These are phyloP conservation scores for Cutaneotrichosporon mucoides DNA, from an alignment of 1,284 basidiomycete species.

Conservation along the genomic window DNA sequence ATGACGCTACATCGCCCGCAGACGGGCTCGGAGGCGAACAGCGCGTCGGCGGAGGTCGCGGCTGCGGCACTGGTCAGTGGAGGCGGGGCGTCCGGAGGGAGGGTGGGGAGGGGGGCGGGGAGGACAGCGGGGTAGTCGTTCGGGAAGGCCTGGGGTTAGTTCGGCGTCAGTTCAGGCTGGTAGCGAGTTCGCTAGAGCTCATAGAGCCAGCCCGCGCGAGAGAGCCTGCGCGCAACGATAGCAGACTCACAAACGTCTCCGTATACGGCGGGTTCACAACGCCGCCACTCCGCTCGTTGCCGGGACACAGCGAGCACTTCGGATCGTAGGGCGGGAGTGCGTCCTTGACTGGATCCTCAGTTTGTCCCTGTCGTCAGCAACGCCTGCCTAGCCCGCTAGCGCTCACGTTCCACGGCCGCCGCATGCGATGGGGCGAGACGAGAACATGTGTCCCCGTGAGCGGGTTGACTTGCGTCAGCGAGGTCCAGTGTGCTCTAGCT, in stretches of 20 bases:
- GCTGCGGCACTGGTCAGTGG: conserved; percentile 38
- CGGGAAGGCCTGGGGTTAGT: conserved; percentile 55
- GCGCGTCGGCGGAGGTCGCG: conserved; percentile 43
- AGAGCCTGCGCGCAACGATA: too few relatives aligned
- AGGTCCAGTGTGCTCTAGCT: too few relatives aligned
- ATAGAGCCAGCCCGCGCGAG: too few relatives aligned
- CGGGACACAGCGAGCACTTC: conserved; percentile 84
- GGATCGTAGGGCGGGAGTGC: conserved; percentile 67
- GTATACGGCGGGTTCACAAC: conserved; percentile 65
- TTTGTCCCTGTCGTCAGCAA: conserved; percentile 67
- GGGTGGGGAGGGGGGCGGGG: conserved; percentile 43
- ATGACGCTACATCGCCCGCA: conserved; percentile 85
- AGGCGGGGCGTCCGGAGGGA: conserved; percentile 39
- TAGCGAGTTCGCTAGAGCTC: too few relatives aligned
- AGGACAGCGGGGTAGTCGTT: conserved; percentile 86
- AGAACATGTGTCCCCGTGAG: conserved; percentile 59
- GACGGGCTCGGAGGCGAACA: conserved; percentile 68
- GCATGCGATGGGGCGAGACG: conserved; percentile 70
- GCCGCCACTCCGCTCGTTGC: conserved; percentile 76
- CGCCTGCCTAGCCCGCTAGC: not conserved
- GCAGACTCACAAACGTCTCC: conserved; percentile 57
- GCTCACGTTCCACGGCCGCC: conserved; percentile 45
- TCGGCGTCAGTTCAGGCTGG: too few relatives aligned
- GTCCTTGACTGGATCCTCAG: conserved; percentile 60
- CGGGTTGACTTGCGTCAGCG: conserved; percentile 43